phyloP scores from a whole-genome alignment of 2,329 filamentous ascomycete genomes.

The Thyridium curvatum region DNA sequence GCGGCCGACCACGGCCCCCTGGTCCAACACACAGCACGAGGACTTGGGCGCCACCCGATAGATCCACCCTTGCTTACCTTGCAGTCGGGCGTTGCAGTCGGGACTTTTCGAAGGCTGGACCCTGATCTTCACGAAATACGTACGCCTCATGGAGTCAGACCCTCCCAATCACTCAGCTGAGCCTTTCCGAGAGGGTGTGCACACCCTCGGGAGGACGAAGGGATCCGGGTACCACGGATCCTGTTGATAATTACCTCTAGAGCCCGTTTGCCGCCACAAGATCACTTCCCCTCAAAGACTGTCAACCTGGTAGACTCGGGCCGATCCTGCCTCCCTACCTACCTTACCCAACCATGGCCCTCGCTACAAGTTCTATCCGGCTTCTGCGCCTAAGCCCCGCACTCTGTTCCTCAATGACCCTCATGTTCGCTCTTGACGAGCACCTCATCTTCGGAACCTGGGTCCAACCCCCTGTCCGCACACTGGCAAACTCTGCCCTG shows the following conservation, averaged over 20 bases:
- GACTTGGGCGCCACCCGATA: neutral
- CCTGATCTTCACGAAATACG: neutral
- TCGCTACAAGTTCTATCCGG: slow-evolving; percentile 1
- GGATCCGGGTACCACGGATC: too few relatives aligned
- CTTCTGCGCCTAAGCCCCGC: slow-evolving; percentile 1
- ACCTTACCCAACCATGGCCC: slow-evolving; percentile 1
- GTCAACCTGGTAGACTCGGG: slow-evolving; percentile 1
- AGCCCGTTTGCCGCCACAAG: neutral
- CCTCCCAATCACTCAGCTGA: neutral
- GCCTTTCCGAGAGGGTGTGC: neutral
- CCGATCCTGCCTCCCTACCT: neutral
- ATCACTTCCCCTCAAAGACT: neutral
- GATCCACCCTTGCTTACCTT: neutral
- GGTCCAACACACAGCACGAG: too few relatives aligned
- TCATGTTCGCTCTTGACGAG: slow-evolving; percentile 3
- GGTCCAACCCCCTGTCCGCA: neutral
- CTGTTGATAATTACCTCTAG: slow-evolving; percentile 1
- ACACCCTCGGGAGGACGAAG: neutral
- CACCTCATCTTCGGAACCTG: slow-evolving; percentile 3
- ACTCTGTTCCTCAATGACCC: slow-evolving; percentile 1
- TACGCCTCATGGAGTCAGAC: neutral
- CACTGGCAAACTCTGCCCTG: slow-evolving; percentile 1
- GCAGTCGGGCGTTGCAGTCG: slow-evolving; percentile 2
- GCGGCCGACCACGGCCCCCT: neutral
- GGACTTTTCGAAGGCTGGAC: neutral